A percentile compares a stretch with the other conserved stretches of the same genome.
Evolutionary conservation across 148 eudicot genomes (phyloP).

Genomic region (Rhododendron molle): DNA sequence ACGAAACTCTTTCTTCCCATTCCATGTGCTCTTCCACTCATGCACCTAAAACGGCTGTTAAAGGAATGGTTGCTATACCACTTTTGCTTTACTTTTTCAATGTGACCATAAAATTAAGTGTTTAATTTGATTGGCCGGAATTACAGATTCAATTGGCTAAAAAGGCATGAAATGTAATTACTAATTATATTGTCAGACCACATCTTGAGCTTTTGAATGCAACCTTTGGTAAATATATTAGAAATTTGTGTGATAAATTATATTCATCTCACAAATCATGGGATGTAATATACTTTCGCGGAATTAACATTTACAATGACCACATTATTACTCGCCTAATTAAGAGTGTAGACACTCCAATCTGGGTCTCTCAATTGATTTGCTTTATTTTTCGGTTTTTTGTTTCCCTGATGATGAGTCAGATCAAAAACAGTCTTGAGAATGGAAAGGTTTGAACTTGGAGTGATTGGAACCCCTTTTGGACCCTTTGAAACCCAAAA

Average conservation of each 20-base stretch:
- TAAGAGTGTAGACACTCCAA: no score
- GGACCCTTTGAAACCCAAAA: no score
- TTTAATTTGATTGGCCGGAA: background rate
- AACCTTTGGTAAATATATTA: background rate
- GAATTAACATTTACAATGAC: no score
- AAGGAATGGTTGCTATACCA: background rate
- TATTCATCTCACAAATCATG: background rate
- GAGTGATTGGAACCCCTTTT: no score
- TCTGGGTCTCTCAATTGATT: no score
- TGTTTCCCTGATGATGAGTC: no score
- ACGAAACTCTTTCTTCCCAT: background rate
- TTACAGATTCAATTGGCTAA: no score
- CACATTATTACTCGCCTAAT: background rate
- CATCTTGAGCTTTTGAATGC: background rate
- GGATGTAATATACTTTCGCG: background rate
- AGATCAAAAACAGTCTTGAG: no score
- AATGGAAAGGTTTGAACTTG: no score
- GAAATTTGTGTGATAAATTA: background rate
- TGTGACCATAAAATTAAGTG: no score
- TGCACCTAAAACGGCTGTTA: constrained; percentile 1
- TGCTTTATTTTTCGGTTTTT: no score
- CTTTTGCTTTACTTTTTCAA: background rate
- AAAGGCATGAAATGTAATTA: no score
- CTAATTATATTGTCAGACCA: background rate
- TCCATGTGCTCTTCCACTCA: constrained; percentile 19